These are phyloP conservation scores for Suillus brevipes DNA, from an alignment of 768 basidiomycete species.

Conservation along the genomic window DNA sequence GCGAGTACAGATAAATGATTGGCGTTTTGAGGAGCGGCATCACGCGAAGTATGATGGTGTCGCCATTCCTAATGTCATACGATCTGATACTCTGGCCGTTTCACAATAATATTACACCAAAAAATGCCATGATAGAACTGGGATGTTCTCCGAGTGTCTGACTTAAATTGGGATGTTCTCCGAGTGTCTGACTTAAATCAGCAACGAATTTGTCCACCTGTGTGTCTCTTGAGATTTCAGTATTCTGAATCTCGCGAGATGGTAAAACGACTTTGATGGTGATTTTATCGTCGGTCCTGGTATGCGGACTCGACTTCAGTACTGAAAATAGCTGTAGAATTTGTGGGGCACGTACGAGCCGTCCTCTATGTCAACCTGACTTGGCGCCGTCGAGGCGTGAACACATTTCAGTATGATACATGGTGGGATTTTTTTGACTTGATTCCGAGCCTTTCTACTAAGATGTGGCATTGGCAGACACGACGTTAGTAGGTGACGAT, in stretches of 20 bases:
- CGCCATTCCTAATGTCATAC: background rate
- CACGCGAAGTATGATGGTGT: background rate
- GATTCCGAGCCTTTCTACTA: too few relatives aligned
- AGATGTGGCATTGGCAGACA: too few relatives aligned
- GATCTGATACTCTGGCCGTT: background rate
- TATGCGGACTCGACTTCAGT: background rate
- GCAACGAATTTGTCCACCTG: background rate
- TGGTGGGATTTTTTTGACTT: too few relatives aligned
- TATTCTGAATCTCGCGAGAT: background rate
- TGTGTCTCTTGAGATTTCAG: background rate
- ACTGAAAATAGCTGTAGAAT: background rate
- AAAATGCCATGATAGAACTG: background rate
- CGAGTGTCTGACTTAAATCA: background rate
- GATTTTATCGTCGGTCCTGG: background rate
- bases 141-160: too few relatives aligned
- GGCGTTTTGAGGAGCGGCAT: background rate
- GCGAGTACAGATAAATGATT: constrained; percentile 6
- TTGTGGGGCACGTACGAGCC: background rate
- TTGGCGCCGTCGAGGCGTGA: background rate
- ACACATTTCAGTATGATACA: too few relatives aligned
- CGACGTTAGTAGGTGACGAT: too few relatives aligned
- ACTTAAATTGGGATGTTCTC: too few relatives aligned
- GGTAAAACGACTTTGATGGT: background rate
- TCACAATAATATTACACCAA: background rate
- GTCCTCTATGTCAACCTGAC: background rate